These are phyloP conservation scores for Yamadazyma akitaensis DNA, from an alignment of 805 yeast genomes.

Conservation along the genomic window DNA sequence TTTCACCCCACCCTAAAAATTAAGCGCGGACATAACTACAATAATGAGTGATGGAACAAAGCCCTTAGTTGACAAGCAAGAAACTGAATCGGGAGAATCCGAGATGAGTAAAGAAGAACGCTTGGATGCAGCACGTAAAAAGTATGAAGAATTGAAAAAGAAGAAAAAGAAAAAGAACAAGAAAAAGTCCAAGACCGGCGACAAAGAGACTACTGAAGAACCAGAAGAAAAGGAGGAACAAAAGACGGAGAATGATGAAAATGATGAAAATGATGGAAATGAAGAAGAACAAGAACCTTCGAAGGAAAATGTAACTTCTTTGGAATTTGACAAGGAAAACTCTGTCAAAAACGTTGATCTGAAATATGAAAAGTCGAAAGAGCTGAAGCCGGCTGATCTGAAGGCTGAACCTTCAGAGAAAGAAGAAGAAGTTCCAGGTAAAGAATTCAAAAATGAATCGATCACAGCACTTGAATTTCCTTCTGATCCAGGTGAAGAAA, in stretches of 20 bases:
- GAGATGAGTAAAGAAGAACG: slow-evolving; percentile 52
- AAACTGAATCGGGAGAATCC: not conserved
- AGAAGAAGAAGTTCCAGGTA: not conserved
- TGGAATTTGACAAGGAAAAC: slow-evolving; percentile 1
- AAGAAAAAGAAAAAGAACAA: slow-evolving; percentile 42
- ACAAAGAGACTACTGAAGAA: slow-evolving; percentile 3
- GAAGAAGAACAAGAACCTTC: not conserved
- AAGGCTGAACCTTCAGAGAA: not conserved
- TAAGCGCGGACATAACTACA: not conserved
- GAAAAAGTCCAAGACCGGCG: slow-evolving; percentile 13
- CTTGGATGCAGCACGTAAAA: slow-evolving; percentile 71
- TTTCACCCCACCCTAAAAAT: too few species aligned
- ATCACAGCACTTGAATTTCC: not conserved
- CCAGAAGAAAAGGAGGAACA: slow-evolving; percentile 11
- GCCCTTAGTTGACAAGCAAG: not conserved
- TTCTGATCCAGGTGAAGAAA: not conserved
- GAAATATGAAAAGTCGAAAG: too few species aligned
- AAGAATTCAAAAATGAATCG: not conserved
- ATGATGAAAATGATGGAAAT: too few species aligned
- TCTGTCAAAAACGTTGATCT: too few species aligned
- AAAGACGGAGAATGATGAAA: not conserved
- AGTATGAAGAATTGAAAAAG: slow-evolving; percentile 66
- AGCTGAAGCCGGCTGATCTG: too few species aligned
- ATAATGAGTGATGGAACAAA: slow-evolving; percentile 9
- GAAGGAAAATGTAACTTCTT: not conserved